Evolutionary conservation across 441 rosid species (phyloP).

Genomic region (Bruguiera hainesii): DNA sequence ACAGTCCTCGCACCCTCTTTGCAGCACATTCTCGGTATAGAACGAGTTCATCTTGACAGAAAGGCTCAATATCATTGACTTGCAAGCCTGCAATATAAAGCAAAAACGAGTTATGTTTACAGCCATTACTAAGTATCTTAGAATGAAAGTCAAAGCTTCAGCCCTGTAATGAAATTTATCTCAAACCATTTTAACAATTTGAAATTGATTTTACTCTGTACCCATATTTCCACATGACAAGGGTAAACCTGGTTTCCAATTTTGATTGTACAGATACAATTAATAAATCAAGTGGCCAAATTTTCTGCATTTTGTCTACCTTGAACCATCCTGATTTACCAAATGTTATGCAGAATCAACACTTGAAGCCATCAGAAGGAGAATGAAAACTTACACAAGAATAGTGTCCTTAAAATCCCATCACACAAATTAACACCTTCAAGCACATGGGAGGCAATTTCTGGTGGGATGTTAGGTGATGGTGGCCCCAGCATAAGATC

Average conservation of each 20-base stretch:
- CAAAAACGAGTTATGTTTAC: constrained; percentile 4
- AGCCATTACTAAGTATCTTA: neutral
- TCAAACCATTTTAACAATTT: neutral
- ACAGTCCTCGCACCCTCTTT: constrained; percentile 51
- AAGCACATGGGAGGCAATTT: constrained; percentile 89
- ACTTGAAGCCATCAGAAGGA: neutral
- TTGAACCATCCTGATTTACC: neutral
- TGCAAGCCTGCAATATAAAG: constrained; percentile 61
- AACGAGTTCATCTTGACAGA: constrained; percentile 91
- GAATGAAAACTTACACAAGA: constrained; percentile 60
- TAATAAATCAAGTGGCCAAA: neutral
- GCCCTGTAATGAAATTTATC: neutral
- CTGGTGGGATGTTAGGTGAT: constrained; percentile 83
- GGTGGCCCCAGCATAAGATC: constrained; percentile 94
- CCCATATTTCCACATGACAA: no score
- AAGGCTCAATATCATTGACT: constrained; percentile 84
- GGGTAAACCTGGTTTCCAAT: no score
- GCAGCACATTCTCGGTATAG: constrained; percentile 76
- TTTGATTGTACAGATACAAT: neutral
- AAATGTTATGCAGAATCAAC: neutral
- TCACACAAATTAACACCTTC: constrained; percentile 52
- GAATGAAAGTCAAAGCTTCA: constrained; percentile 2
- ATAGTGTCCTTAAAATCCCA: constrained; percentile 75
- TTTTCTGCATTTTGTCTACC: neutral
- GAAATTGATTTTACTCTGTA: neutral